Conservation (phyloP, 371 early-diverging fungal species). For the Sporodiniella umbellata region DNA sequence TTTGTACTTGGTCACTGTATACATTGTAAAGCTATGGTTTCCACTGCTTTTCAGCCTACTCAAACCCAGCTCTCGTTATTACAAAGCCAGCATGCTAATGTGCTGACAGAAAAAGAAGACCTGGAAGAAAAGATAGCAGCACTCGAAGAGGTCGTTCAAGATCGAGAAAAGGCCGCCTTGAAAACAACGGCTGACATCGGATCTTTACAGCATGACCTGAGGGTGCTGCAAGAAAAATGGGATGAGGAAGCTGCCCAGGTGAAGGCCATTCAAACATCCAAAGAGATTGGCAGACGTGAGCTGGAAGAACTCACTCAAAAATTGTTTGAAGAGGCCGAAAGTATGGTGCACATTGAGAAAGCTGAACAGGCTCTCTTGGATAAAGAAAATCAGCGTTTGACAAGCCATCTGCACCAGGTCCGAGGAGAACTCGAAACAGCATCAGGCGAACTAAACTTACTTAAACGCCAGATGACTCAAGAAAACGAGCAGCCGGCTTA, state of each 20-base stretch:
- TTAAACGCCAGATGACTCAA: background rate
- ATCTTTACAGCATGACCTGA: conserved; percentile 20
- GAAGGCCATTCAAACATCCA: conserved; percentile 59
- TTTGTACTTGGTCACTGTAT: background rate
- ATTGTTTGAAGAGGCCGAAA: conserved; percentile 72
- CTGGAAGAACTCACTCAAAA: conserved; percentile 64
- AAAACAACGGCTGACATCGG: conserved; percentile 1
- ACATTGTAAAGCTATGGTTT: background rate
- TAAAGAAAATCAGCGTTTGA: conserved; percentile 23
- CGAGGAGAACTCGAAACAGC: conserved; percentile 46
- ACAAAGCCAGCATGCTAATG: background rate
- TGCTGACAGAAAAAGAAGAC: conserved; percentile 2
- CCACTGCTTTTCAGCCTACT: background rate
- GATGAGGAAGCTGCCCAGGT: conserved; percentile 59
- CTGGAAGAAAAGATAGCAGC: background rate
- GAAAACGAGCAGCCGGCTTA: background rate
- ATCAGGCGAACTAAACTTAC: conserved; percentile 51
- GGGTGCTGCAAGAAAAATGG: conserved; percentile 17
- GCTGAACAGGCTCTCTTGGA: conserved; percentile 41
- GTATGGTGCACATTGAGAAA: conserved; percentile 65
- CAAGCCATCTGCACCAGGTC: conserved; percentile 14
- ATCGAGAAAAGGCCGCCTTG: conserved; percentile 2
- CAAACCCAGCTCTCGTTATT: conserved; percentile 5
- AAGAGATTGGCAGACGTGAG: conserved; percentile 63
- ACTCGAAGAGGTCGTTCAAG: background rate